phyloP scores from a whole-genome alignment of 139 green algal species.

The Coelastrella sp. region DNA sequence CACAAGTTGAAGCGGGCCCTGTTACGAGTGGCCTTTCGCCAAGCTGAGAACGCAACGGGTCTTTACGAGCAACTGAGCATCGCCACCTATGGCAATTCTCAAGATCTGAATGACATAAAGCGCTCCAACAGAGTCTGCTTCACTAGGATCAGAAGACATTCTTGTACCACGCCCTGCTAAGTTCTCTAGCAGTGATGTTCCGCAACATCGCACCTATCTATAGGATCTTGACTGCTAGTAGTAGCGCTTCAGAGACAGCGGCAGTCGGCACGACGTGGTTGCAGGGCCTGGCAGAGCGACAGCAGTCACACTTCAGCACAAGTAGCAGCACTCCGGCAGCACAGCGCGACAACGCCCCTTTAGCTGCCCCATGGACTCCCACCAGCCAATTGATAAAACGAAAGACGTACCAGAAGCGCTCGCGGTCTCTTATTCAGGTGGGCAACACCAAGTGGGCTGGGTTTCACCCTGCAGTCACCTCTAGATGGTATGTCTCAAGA shows the following conservation, averaged over 20 bases:
- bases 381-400: constrained; percentile 56
- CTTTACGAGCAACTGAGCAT: no score
- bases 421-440: constrained; percentile 58
- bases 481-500: no score
- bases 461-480: no score
- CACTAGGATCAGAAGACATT: no score
- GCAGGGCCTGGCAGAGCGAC: not conserved
- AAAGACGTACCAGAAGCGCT: constrained; percentile 53
- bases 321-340: not conserved
- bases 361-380: constrained; percentile 57
- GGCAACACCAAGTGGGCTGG: no score
- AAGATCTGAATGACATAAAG: no score
- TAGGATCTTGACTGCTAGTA: not conserved
- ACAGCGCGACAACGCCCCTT: not conserved
- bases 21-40: no score
- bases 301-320: not conserved
- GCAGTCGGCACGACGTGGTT: not conserved
- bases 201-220: not conserved
- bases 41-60: no score
- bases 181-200: not conserved
- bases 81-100: no score
- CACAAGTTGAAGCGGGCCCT: no score
- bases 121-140: no score
- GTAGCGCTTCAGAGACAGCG: not conserved
- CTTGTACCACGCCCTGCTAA: no score